Base-by-base conservation (phyloP, 1,139 yeast genomes). In the Geotrichum restrictum region DNA sequence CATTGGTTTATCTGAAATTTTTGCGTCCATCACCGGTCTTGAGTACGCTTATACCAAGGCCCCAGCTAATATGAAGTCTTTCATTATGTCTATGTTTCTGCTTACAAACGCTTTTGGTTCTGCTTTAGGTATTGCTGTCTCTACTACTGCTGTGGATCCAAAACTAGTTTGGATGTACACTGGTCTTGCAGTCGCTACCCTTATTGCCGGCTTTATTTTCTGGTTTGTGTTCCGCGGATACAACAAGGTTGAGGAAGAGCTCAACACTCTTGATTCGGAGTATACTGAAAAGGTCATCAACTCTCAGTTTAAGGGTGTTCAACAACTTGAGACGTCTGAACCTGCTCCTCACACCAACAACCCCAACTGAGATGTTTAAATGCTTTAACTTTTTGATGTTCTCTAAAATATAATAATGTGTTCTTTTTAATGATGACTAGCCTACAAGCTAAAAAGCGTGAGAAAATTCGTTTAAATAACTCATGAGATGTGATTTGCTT, bases 1-100 rank as follows among this genome's bases (percentile, higher is more conserved):
- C 60, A 77, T 82, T 67, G 86, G 80, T 21, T 65, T 82, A 44
- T 77, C 84, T 10, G 88, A 82, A 69, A 82, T 82, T 54, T 74
- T 82, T 58, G 85, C 85, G 18, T 79, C 84, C 29, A 74, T 82
- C 60, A 81, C 86, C 38, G 87, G 87, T 57, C 74, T 81, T 58
- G 85, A 81, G 68, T 82, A 81, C 60, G 87, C 88, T 18, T 82
- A 80, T 72, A 81, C 85, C 50, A 81, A 81, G 70, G 87, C 88
- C 11, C 87, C 88, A 39, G 71, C 75, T 37, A 69, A 73, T 52
- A 82, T 81, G 87, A 81, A 81, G 67, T 78, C 85, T 10, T 79
- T 82, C 66, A 78, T 82, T 63, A 82, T 81, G 80, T 74, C 85
- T 8, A 62, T 82, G 48, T 82, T 78, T 70, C 72, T 82, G 65